Evolutionary conservation across 495 filamentous ascomycete genomes (phyloP), one percentile per base, ranked within the genome.

Genomic region (Apiosordaria backusii): DNA sequence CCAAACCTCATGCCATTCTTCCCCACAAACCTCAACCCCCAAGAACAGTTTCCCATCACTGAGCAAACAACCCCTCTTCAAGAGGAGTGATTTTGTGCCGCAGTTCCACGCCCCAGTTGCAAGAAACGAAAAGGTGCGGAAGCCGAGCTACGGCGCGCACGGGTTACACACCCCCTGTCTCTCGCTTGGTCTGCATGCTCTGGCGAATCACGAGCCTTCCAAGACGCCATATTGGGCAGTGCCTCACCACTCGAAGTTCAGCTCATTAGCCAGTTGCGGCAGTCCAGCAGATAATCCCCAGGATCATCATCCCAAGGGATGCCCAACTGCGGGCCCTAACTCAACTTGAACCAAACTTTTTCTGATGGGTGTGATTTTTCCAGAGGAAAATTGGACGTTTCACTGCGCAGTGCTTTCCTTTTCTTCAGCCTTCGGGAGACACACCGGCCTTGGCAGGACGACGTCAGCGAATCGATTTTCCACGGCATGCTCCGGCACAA

Each of bases 351-450:
- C 52, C 35, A 23, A 55, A 19, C 16, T 53, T 55, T n/a, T 55
- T 7, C 22, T 55, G 40, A 22, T 21, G n/a, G 9, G 52, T 55
- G 9, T 19, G 52, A 9, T 35, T 61, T 35, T 61, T 35, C n/a
- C 1, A 9, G 2, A 5, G n/a, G 18, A 10, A 25, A 35, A n/a
- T n/a, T 24, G 5, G 26, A 19, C 59, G 9, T 19, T 19, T 25
- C 16, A 60, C 57, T 6, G 19, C 59, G 59, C 59, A 61, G 26
- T 27, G 59, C 13, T 61, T 40, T 61, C 59, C 57, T 29, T 26
- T 60, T 60, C 57, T 27, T 60, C 57, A 60, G 57, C 57, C 57
- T 18, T 60, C 57, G 57, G 57, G 24, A 22, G 9, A 24, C 16
- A 60, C 19, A 19, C 21, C n/a, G 52, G 52, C n/a, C 52, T 55